These are phyloP conservation scores for Plantago lanceolata DNA, from an alignment of 305 asterid genomes.

Conservation along the genomic window DNA sequence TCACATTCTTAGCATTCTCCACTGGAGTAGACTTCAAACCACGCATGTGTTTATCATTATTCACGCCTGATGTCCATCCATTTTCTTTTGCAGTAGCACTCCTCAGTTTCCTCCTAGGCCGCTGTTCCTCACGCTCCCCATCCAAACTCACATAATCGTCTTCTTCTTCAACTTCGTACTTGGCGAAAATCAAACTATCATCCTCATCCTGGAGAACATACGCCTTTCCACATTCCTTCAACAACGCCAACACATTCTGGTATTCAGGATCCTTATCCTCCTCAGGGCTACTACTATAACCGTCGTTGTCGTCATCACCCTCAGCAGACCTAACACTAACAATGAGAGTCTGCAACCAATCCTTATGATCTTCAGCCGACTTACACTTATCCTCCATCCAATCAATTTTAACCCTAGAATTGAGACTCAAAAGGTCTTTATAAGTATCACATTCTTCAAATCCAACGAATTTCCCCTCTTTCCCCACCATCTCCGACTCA, in stretches of 20 bases:
- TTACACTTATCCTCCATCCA: neutral
- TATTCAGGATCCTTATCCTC: constrained; percentile 27
- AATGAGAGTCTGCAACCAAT: too few relatives aligned
- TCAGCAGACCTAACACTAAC: too few relatives aligned
- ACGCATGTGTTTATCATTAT: too few relatives aligned
- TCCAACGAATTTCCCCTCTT: neutral
- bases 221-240: constrained; percentile 24
- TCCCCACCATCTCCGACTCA: neutral
- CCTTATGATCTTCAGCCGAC: neutral
- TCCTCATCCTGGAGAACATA: constrained; percentile 18
- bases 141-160: constrained; percentile 15
- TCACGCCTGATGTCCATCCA: neutral
- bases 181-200: constrained; percentile 11
- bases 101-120: constrained; percentile 26
- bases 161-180: constrained; percentile 23
- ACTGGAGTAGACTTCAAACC: too few relatives aligned
- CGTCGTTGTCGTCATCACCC: neutral
- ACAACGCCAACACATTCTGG: constrained; percentile 14
- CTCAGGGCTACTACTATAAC: neutral
- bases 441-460: neutral
- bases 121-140: constrained; percentile 17
- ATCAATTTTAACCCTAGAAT: neutral
- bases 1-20: too few relatives aligned
- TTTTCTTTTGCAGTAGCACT: constrained; percentile 10
- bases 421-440: neutral